Base-by-base conservation (phyloP, 2,329 filamentous ascomycete species). In the Dactylellina parvicollis region DNA sequence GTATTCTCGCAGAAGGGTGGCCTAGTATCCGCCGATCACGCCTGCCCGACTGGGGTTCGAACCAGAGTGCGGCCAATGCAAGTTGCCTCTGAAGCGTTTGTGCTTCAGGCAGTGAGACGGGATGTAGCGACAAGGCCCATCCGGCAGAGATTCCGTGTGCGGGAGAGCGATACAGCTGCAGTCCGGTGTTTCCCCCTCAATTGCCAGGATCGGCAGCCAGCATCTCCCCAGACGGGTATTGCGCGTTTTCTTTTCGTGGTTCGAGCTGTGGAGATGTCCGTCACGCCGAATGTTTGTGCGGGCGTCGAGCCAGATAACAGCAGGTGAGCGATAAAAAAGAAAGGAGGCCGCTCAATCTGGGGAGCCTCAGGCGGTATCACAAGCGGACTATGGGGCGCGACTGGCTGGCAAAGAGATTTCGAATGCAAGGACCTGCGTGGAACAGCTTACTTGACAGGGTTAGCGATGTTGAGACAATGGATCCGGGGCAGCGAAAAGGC, bases 111-210 rank as follows among this genome's bases (percentile, higher is more conserved):
- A 44, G 66, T 57, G 44, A 65, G 59, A 60, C 49, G 52, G 59
- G 67, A 64, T 65, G 59, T 55, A 72, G 67, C 67, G 67, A 72
- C 67, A 72, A 72, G 67, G 67, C 49, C 59, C 59, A 72, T 72
- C 59, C 67, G 59, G 67, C 67, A 72, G 67, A 72, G 67, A 65
- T 72, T 65, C 67, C 59, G 67, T 59, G 67, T 72, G 67, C 52
- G 59, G 59, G 67, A 52, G 59, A 65, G 66, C 66, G 34, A 65
- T 72, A 57, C 28, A 36, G 12, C 2, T 50, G 20, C 30, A 50
- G 57, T 62, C 54, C 64, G 47, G 67, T 54, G 67, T 65, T 38
- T 54, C 57, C 49, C 32, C 50, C 59, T 72, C 52, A 72, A 52
- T 72, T 59, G 52, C 67, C 52, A 47, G 59, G 67, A 72, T 72